A percentile compares a stretch with the other conserved stretches of the same genome.
These are phyloP conservation scores for Corylus heterophylla DNA, from an alignment of 306 rosid species.

Conservation along the genomic window DNA sequence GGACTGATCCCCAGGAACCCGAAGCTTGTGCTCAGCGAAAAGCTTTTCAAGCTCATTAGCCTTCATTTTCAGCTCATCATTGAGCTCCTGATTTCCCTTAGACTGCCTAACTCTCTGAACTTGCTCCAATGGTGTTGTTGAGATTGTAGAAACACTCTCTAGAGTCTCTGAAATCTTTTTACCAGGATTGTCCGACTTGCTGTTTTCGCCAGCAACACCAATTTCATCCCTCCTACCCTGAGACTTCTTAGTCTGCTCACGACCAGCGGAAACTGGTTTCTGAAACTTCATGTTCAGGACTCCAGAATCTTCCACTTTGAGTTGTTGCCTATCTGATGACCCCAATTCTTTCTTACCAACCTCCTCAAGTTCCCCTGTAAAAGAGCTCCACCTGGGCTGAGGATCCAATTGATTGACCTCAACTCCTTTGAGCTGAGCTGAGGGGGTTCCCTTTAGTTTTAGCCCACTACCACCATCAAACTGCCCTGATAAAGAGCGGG, in stretches of 20 bases:
- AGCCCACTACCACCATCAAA: slow-evolving; percentile 57
- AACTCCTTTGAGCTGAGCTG: slow-evolving; percentile 33
- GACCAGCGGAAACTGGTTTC: slow-evolving; percentile 44
- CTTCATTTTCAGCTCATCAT: slow-evolving; percentile 92
- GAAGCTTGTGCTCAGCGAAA: slow-evolving; percentile 93
- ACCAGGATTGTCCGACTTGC: slow-evolving; percentile 44
- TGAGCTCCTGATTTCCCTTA: slow-evolving; percentile 86
- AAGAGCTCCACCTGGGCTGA: slow-evolving; percentile 51
- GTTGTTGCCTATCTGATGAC: slow-evolving; percentile 37
- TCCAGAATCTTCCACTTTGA: slow-evolving; percentile 49
- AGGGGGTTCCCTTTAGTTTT: slow-evolving; percentile 49
- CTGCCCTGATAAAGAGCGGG: slow-evolving; percentile 76
- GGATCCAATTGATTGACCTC: slow-evolving; percentile 49
- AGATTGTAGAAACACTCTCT: slow-evolving; percentile 35
- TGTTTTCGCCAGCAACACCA: slow-evolving; percentile 34
- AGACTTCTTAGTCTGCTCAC: slow-evolving; percentile 45
- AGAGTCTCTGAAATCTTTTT: slow-evolving; percentile 48
- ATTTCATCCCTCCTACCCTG: slow-evolving; percentile 54
- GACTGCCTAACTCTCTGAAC: slow-evolving; percentile 76
- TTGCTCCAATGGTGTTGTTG: slow-evolving; percentile 50
- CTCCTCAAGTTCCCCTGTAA: slow-evolving; percentile 40
- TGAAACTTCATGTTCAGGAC: slow-evolving; percentile 54
- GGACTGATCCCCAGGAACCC: slow-evolving; percentile 87
- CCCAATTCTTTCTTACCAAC: slow-evolving; percentile 29
- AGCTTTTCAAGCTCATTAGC: slow-evolving; percentile 97